These are phyloP conservation scores for Cladosporium colombiae DNA, from an alignment of 2,329 filamentous ascomycete species.

Conservation along the genomic window DNA sequence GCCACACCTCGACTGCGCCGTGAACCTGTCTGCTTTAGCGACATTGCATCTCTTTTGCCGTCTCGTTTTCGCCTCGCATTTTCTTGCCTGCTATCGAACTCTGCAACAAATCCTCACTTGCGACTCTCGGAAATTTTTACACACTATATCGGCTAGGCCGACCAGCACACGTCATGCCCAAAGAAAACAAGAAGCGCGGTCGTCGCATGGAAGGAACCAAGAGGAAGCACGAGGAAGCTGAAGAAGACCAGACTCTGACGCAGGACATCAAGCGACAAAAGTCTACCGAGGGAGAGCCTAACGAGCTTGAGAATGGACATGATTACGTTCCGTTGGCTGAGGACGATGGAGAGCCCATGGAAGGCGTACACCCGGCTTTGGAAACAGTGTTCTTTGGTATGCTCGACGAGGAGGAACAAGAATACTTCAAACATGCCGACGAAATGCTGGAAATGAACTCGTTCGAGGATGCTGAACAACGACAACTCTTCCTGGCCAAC, in stretches of 20 bases:
- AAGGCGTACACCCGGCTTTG: conserved; percentile 32
- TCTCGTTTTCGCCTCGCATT: neutral
- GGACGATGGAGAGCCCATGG: conserved; percentile 27
- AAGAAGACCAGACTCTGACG: conserved; percentile 42
- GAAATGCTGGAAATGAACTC: conserved; percentile 87
- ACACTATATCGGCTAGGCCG: neutral
- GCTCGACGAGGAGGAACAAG: conserved; percentile 88
- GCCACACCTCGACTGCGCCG: neutral
- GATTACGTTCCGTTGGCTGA: conserved; percentile 26
- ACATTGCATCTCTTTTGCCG: neutral
- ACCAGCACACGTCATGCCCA: conserved; percentile 51
- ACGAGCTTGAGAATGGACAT: conserved; percentile 19
- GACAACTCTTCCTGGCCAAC: conserved; percentile 63
- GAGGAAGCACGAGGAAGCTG: conserved; percentile 49
- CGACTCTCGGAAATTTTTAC: conserved; percentile 20
- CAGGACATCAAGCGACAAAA: conserved; percentile 42
- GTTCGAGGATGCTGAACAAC: conserved; percentile 71
- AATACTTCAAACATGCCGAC: conserved; percentile 90
- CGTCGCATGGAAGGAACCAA: conserved; percentile 57
- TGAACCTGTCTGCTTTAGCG: neutral
- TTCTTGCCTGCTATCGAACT: neutral
- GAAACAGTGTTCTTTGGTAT: conserved; percentile 88
- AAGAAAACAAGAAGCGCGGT: conserved; percentile 60
- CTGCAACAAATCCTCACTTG: conserved; percentile 6
- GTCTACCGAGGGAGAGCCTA: conserved; percentile 34